A percentile compares a stretch with the other conserved stretches of the same genome.
Evolutionary conservation across 495 filamentous ascomycete genomes (phyloP).

Genomic region (Lophium mytilinum): DNA sequence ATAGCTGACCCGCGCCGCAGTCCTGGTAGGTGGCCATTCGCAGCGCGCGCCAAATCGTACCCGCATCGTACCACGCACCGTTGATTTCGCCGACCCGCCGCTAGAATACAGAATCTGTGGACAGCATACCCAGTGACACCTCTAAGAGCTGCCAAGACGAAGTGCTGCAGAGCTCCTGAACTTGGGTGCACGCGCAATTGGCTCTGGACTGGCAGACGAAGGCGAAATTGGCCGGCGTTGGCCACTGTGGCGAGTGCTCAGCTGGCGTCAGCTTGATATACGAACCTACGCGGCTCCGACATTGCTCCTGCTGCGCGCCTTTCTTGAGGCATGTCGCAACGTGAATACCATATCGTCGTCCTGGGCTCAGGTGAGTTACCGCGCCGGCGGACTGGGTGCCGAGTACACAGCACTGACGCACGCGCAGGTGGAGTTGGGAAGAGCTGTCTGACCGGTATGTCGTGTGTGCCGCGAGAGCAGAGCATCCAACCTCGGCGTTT

Average conservation of each 20-base stretch:
- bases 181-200: background rate
- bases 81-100: constrained; percentile 8
- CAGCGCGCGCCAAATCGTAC: constrained; percentile 2
- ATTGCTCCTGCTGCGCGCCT: too few relatives aligned
- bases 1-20: constrained; percentile 14
- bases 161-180: too few relatives aligned
- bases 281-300: too few relatives aligned
- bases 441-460: constrained; percentile 90
- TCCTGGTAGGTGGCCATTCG: constrained; percentile 10
- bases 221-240: constrained; percentile 8
- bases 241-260: constrained; percentile 17
- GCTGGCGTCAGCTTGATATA: background rate
- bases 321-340: constrained; percentile 21
- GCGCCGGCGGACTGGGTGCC: background rate
- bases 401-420: background rate
- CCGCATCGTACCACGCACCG: constrained; percentile 1
- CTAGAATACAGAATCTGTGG: background rate
- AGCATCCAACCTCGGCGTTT: background rate
- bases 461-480: constrained; percentile 2
- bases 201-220: constrained; percentile 19
- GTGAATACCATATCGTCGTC: constrained; percentile 86
- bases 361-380: constrained; percentile 65
- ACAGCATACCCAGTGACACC: too few relatives aligned
- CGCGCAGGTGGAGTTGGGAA: constrained; percentile 85
- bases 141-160: too few relatives aligned